These are phyloP conservation scores for Epichloe festucae DNA, from an alignment of 2,329 filamentous ascomycete species.

Conservation along the genomic window DNA sequence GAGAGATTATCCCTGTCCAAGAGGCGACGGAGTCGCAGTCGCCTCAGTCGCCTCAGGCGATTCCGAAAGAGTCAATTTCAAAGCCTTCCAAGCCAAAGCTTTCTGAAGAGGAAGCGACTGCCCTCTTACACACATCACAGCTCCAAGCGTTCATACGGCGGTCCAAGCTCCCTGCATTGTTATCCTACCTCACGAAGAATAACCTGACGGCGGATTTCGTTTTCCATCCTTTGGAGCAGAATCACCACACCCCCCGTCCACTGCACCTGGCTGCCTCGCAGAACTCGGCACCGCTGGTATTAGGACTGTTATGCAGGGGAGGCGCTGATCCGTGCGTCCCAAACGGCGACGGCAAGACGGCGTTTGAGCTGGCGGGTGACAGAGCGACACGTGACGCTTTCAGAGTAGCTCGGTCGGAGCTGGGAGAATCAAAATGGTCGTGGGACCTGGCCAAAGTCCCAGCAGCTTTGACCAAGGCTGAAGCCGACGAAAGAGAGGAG, in stretches of 20 bases:
- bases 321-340: conserved; percentile 57
- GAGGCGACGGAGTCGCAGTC: conserved; percentile 32
- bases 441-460: conserved; percentile 72
- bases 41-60: conserved; percentile 20
- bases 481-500: conserved; percentile 56
- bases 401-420: conserved; percentile 68
- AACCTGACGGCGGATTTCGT: conserved; percentile 55
- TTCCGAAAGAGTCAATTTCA: conserved; percentile 23
- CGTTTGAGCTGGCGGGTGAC: conserved; percentile 82
- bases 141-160: conserved; percentile 78
- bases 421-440: conserved; percentile 64
- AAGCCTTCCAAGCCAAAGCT: conserved; percentile 51
- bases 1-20: conserved; percentile 57
- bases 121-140: conserved; percentile 74
- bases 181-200: conserved; percentile 75
- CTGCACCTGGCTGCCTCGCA: conserved; percentile 77
- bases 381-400: conserved; percentile 81
- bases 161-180: conserved; percentile 75
- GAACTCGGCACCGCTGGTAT: conserved; percentile 65
- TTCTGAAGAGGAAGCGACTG: conserved; percentile 73
- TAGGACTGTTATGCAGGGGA: conserved; percentile 62
- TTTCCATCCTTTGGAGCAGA: conserved; percentile 59
- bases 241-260: conserved; percentile 75
- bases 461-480: conserved; percentile 51
- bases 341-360: conserved; percentile 66